Evolutionary conservation across 192 early-diverging fungal species (phyloP).

Genomic region (Thamnidium elegans): DNA sequence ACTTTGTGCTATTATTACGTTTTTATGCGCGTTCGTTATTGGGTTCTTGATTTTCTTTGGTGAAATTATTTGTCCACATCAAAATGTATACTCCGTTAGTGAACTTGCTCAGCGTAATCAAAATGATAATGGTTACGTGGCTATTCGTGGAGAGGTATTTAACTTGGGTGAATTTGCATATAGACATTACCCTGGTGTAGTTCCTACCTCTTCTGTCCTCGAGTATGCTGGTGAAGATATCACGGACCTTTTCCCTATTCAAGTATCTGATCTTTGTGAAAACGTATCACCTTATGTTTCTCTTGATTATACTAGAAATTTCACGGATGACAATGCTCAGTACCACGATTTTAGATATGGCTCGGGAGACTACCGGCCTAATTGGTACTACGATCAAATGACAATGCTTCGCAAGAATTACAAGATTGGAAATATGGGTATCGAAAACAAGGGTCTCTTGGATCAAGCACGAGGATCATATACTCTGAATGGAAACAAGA

Average conservation of each 20-base stretch:
- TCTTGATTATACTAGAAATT: conserved; percentile 48
- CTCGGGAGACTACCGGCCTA: conserved; percentile 55
- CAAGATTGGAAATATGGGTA: conserved; percentile 65
- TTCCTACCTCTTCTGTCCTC: conserved; percentile 53
- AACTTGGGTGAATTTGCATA: conserved; percentile 62
- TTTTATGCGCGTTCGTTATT: conserved; percentile 73
- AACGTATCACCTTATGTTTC: conserved; percentile 44
- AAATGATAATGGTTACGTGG: conserved; percentile 54
- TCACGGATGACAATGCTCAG: conserved; percentile 47
- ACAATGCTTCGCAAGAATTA: conserved; percentile 56
- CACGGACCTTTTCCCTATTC: conserved; percentile 67
- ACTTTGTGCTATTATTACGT: conserved; percentile 78
- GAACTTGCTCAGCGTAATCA: conserved; percentile 43
- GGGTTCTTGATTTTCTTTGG: conserved; percentile 82
- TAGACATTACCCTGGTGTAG: conserved; percentile 46
- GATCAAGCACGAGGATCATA: conserved; percentile 41
- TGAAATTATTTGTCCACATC: conserved; percentile 67
- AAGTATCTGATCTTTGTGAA: conserved; percentile 63
- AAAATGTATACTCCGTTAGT: conserved; percentile 65
- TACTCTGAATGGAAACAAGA: conserved; percentile 35
- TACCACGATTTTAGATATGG: conserved; percentile 73
- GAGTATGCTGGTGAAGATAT: conserved; percentile 63
- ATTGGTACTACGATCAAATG: conserved; percentile 67
- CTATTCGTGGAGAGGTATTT: conserved; percentile 81
- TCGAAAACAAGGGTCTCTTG: conserved; percentile 50